Conservation (phyloP, 495 filamentous ascomycete species). For the Penicillium malachiteum region DNA sequence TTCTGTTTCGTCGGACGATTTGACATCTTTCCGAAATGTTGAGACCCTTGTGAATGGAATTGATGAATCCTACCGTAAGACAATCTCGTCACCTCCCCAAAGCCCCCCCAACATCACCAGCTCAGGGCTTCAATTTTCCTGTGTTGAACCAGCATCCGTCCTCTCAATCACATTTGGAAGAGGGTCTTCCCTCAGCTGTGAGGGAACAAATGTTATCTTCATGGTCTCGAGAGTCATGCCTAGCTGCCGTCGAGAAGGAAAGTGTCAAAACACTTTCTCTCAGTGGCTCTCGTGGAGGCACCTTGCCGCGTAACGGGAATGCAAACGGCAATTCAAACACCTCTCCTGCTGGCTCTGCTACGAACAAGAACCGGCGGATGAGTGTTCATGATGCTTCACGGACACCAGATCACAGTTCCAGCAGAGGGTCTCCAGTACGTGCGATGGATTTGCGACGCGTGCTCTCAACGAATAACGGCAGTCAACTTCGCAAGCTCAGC, state of each 20-base stretch:
- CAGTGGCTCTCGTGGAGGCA: constrained; percentile 67
- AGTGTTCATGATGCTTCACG: constrained; percentile 50
- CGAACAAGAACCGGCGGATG: constrained; percentile 33
- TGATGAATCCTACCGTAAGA: constrained; percentile 62
- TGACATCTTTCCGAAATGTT: constrained; percentile 40
- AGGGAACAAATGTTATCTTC: constrained; percentile 71
- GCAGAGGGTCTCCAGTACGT: constrained; percentile 66
- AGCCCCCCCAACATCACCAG: constrained; percentile 74
- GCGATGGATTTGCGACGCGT: constrained; percentile 85
- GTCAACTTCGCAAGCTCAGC: constrained; percentile 35
- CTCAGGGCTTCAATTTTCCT: constrained; percentile 60
- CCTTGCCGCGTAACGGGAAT: constrained; percentile 55
- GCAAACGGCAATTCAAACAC: constrained; percentile 51
- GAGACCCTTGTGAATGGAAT: constrained; percentile 70
- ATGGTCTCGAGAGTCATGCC: constrained; percentile 72
- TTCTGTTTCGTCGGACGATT: constrained; percentile 10
- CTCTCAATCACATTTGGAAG: constrained; percentile 31
- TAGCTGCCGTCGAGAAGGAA: constrained; percentile 64
- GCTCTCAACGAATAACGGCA: constrained; percentile 52
- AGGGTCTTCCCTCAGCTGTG: constrained; percentile 39
- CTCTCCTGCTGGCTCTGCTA: constrained; percentile 29
- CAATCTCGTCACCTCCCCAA: constrained; percentile 56
- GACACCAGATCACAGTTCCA: constrained; percentile 54
- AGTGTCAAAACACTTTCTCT: constrained; percentile 68
- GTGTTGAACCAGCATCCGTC: constrained; percentile 45